Base-by-base conservation (phyloP, 1,284 basidiomycete genomes). In the Phylloboletellus chloephorus region DNA sequence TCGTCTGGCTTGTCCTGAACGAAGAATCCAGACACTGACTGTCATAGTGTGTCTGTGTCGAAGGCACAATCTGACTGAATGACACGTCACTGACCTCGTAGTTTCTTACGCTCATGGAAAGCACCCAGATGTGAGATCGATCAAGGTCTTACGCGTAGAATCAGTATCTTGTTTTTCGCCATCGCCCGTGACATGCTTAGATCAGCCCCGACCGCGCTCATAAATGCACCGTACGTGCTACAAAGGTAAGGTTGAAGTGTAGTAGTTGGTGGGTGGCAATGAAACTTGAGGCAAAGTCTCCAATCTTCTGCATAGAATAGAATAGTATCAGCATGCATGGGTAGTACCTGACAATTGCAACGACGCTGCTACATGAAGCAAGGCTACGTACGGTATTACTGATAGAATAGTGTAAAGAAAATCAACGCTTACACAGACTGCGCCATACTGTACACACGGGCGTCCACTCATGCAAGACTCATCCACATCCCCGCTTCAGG, bases 401-500 rank as follows among this genome's bases (percentile, higher is more conserved):
- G 49, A 63, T 59, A 51, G 31, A 64, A 60, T 60, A 60, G 63
- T 49, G 49, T 60, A 60, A 32, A 23, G 8, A 16, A 16, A 40
- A 30, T 26, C 29, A 47, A 43, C 17, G 29, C 31, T 23, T 17
- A 26, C 24, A 33, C 31, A 26, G 37, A 32, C 20, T 39, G 47
- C 46, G 33, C 46, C 43, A 46, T 33, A 50, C 33, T 31, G 40
- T 26, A 31, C 28, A 31, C 25, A 32, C 28, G n/a, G n/a, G 23
- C 16, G 10, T 24, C n/a, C 17, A 36, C 32, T 60, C 37, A 70
- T 33, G 78, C 81, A 52, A 87, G 64, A 67, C 83, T 88, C 54
- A 82, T 72, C 83, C 83, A 88, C 81, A 88, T 85, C 19, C 79
- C 78, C 30, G 71, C 76, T 48, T 71, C 74, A 9, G 80, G 81